phyloP scores from a whole-genome alignment of 352 stramenopile species.

The Peronospora farinosa region DNA sequence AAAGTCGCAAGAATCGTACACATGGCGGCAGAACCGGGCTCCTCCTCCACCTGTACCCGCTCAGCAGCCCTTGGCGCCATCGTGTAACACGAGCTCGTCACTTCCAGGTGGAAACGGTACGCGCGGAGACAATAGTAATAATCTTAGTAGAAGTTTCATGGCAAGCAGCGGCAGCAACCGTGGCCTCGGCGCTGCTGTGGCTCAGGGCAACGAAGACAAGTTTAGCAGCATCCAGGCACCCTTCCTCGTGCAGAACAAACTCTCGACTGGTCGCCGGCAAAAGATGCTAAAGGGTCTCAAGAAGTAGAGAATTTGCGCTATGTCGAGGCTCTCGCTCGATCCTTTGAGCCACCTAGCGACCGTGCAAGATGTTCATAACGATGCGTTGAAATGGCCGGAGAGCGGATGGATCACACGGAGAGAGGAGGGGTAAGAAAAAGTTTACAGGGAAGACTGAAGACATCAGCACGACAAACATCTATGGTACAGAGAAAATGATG shows the following conservation, averaged over 20 bases:
- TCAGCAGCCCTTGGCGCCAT: constrained; percentile 28
- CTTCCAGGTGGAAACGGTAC: constrained; percentile 21
- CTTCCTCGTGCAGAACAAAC: constrained; percentile 82
- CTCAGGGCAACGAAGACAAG: constrained; percentile 66
- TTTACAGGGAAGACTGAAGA: constrained; percentile 28
- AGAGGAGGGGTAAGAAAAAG: constrained; percentile 26
- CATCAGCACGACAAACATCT: constrained; percentile 22
- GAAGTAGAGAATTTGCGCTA: constrained; percentile 47
- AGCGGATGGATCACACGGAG: constrained; percentile 9
- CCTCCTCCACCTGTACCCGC: constrained; percentile 24
- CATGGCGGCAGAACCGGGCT: constrained; percentile 54
- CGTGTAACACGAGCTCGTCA: constrained; percentile 36
- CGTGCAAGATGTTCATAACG: constrained; percentile 25
- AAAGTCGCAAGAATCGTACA: constrained; percentile 52
- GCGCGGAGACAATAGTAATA: constrained; percentile 40
- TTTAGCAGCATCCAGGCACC: constrained; percentile 83
- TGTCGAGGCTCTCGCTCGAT: constrained; percentile 11
- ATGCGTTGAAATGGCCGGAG: constrained; percentile 6
- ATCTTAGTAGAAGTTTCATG: constrained; percentile 59
- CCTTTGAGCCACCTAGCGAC: constrained; percentile 3
- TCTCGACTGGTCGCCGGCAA: constrained; percentile 76
- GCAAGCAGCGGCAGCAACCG: constrained; percentile 37
- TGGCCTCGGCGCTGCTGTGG: constrained; percentile 24
- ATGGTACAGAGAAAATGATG: constrained; percentile 23
- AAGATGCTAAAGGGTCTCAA: constrained; percentile 88